Evolutionary conservation across 768 basidiomycete species (phyloP).

Genomic region (Rhizopogon vesiculosus): DNA sequence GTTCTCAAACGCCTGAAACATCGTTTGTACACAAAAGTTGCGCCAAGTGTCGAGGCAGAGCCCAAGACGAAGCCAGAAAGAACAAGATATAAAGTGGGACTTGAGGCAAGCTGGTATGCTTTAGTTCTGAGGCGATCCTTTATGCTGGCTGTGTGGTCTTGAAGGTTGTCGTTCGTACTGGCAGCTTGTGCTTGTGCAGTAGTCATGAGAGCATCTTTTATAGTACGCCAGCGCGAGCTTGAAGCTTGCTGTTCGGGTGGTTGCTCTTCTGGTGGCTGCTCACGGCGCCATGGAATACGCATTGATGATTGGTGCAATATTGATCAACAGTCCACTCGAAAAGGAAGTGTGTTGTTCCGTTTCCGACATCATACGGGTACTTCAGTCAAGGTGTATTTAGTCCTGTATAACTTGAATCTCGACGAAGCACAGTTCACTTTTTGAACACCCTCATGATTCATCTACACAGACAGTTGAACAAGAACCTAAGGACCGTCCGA

Average conservation of each 20-base stretch:
- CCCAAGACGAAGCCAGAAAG: conserved; percentile 38
- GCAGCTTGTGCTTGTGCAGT: background rate
- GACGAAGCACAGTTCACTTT: no score
- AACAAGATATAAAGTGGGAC: conserved; percentile 3
- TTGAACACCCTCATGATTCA: no score
- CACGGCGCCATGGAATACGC: background rate
- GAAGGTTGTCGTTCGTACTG: background rate
- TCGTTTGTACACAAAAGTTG: conserved; percentile 38
- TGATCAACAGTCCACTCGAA: no score
- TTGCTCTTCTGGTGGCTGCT: background rate
- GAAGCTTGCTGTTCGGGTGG: background rate
- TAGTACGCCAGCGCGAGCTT: background rate
- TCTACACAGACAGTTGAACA: no score
- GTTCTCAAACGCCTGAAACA: conserved; percentile 58
- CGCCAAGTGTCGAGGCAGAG: conserved; percentile 29
- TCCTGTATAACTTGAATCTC: no score
- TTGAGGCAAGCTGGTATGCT: background rate
- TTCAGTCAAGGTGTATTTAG: no score
- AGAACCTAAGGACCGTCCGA: no score
- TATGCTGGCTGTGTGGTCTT: background rate
- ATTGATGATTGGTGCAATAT: background rate
- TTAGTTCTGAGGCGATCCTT: background rate
- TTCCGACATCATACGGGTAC: no score
- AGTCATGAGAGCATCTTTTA: background rate
- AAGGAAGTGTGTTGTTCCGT: no score